A percentile compares a stretch with the other conserved stretches of the same genome.
phyloP scores from a whole-genome alignment of 2,329 filamentous ascomycete genomes.

The Aspergillus novoparasiticus region DNA sequence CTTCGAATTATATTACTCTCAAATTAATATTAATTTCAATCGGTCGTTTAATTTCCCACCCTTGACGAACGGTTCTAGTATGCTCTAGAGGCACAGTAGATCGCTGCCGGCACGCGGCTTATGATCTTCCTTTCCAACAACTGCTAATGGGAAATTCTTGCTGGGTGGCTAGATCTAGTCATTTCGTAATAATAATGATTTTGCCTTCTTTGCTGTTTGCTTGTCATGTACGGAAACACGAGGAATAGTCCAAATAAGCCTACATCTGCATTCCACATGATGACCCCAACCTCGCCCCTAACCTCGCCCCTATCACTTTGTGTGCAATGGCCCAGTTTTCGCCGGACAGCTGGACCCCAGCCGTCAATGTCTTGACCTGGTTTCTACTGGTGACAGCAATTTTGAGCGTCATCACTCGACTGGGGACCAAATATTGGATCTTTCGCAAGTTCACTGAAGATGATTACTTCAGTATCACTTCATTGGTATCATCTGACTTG shows the following conservation, averaged over 20 bases:
- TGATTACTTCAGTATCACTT: constrained; percentile 24
- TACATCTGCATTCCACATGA: neutral
- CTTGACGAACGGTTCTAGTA: neutral
- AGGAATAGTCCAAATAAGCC: neutral
- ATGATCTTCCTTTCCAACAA: too few species aligned
- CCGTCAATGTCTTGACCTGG: constrained; percentile 30
- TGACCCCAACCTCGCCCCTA: neutral
- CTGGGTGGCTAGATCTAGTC: neutral
- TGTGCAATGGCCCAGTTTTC: neutral
- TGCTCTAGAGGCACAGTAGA: neutral
- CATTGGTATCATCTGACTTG: constrained; percentile 18
- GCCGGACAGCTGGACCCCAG: constrained; percentile 17
- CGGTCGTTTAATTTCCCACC: neutral
- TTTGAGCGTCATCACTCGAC: constrained; percentile 25
- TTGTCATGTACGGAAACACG: neutral
- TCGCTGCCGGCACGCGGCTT: too few species aligned
- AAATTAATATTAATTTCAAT: neutral
- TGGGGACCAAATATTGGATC: constrained; percentile 29
- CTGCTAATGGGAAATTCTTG: neutral
- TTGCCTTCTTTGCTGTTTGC: neutral
- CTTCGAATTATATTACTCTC: neutral
- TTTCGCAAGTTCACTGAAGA: constrained; percentile 26
- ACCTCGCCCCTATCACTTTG: neutral
- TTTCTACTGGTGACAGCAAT: constrained; percentile 29
- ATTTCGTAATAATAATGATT: neutral